Evolutionary conservation across 1,284 basidiomycete genomes (phyloP).

Genomic region (Tylopilus orsonianus): DNA sequence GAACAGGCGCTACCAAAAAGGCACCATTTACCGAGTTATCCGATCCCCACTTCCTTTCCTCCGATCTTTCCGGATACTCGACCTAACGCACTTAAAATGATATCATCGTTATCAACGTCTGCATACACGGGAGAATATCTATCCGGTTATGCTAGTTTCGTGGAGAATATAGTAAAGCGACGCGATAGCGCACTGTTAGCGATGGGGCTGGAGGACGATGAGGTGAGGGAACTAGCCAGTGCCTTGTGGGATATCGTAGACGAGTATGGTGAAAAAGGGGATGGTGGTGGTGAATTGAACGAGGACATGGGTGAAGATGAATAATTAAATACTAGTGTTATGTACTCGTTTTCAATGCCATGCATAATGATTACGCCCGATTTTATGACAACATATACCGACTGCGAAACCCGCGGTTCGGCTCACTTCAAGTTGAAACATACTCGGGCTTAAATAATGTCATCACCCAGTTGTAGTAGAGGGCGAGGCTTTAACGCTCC

Average conservation of each 20-base stretch:
- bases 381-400: no score
- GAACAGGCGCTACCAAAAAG: conserved; percentile 27
- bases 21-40: conserved; percentile 44
- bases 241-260: conserved; percentile 54
- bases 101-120: conserved; percentile 29
- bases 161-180: conserved; percentile 38
- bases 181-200: conserved; percentile 23
- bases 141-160: conserved; percentile 43
- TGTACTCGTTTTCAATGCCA: no score
- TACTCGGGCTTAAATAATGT: no score
- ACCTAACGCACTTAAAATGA: conserved; percentile 25
- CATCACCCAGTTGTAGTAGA: no score
- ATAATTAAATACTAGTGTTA: conserved; percentile 6
- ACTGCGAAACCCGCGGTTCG: no score
- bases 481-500: no score
- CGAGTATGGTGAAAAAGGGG: conserved; percentile 37
- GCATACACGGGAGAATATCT: conserved; percentile 38
- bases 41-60: conserved; percentile 53
- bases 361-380: no score
- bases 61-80: conserved; percentile 33
- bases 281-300: conserved; percentile 14
- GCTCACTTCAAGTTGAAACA: no score
- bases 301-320: conserved; percentile 32
- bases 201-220: conserved; percentile 46
- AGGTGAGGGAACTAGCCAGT: conserved; percentile 49